Conservation (phyloP, 2,329 filamentous ascomycete species). For the Talaromyces islandicus region DNA sequence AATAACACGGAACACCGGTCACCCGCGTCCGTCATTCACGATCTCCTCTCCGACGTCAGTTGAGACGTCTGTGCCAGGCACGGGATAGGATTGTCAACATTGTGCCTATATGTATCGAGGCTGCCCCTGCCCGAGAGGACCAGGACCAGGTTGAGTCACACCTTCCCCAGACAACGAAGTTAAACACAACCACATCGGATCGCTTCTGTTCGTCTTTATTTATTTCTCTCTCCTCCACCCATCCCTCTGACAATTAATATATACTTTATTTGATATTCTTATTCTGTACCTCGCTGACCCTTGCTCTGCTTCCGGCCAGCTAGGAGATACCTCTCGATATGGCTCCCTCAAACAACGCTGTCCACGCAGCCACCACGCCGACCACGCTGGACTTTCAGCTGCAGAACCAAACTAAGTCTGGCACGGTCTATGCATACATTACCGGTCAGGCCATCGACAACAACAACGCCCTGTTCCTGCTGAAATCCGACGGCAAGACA, state of each 20-base stretch:
- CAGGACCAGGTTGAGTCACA: background rate
- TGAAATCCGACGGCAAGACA: slow-evolving; percentile 61
- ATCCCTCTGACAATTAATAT: background rate
- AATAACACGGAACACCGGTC: background rate
- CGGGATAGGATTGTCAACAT: background rate
- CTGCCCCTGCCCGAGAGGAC: background rate
- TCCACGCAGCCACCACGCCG: slow-evolving; percentile 1
- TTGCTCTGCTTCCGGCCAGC: background rate
- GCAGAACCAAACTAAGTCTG: slow-evolving; percentile 59
- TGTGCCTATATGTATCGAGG: background rate
- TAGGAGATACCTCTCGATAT: background rate
- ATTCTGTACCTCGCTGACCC: background rate
- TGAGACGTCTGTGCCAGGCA: background rate
- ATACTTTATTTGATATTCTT: background rate
- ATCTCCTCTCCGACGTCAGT: background rate
- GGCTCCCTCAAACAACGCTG: background rate
- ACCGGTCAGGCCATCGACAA: slow-evolving; percentile 60
- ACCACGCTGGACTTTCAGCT: slow-evolving; percentile 53
- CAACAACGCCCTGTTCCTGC: slow-evolving; percentile 54
- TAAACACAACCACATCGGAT: background rate
- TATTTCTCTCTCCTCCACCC: background rate
- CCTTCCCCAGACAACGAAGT: background rate
- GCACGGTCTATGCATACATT: slow-evolving; percentile 62
- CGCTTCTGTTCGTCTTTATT: background rate
- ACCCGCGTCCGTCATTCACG: background rate